A percentile compares a stretch with the other conserved stretches of the same genome.
phyloP scores from a whole-genome alignment of 768 basidiomycete genomes.

The Mycena polygramma region DNA sequence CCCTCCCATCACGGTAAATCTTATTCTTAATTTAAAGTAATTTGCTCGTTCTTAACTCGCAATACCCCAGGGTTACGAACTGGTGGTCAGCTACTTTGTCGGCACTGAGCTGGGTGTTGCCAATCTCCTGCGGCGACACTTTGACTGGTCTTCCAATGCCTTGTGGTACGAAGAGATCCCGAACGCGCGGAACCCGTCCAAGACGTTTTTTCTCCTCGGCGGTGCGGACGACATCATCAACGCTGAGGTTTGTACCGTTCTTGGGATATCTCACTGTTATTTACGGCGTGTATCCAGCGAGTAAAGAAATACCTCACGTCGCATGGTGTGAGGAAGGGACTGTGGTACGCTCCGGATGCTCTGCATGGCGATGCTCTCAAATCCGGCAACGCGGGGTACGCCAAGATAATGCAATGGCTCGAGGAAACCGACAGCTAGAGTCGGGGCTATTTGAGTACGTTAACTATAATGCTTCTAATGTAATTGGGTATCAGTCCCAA shows the following conservation, averaged over 20 bases:
- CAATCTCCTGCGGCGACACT: constrained; percentile 85
- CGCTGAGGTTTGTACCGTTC: constrained; percentile 63
- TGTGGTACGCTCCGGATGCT: constrained; percentile 74
- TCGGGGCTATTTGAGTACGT: background rate
- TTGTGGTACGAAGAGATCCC: constrained; percentile 94
- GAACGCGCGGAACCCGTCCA: constrained; percentile 74
- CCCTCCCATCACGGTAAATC: constrained; percentile 70
- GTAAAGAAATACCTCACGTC: constrained; percentile 80
- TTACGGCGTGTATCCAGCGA: constrained; percentile 57
- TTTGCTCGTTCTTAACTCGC: background rate
- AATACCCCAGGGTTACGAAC: constrained; percentile 72
- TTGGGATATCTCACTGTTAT: background rate
- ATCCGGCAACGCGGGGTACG: constrained; percentile 63
- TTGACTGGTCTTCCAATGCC: constrained; percentile 89
- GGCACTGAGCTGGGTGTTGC: constrained; percentile 90
- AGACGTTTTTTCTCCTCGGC: constrained; percentile 83
- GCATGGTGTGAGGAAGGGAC: constrained; percentile 77
- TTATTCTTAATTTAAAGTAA: background rate
- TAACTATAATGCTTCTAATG: background rate
- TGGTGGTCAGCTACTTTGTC: constrained; percentile 90
- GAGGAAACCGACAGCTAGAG: constrained; percentile 39
- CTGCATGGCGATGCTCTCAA: constrained; percentile 74
- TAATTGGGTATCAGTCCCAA: constrained; percentile 1
- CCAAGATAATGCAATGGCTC: constrained; percentile 76
- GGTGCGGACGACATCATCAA: constrained; percentile 86